phyloP scores from a whole-genome alignment of 2,329 filamentous ascomycete genomes.

The Berkeleyomyces basicola region DNA sequence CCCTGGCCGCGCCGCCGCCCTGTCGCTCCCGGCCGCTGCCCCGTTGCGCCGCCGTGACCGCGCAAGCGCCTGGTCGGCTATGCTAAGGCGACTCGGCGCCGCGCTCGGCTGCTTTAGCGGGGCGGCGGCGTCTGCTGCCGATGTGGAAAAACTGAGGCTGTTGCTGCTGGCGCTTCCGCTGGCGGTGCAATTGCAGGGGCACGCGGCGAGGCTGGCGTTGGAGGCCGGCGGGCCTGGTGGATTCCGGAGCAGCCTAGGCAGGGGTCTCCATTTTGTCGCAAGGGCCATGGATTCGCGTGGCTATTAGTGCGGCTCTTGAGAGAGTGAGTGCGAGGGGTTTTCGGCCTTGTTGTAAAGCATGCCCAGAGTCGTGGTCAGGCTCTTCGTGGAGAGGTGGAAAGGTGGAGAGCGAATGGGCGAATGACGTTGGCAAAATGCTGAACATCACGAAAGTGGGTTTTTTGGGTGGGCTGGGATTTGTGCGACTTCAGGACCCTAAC shows the following conservation, averaged over 20 bases:
- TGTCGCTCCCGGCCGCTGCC: not conserved
- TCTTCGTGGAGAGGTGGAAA: not conserved
- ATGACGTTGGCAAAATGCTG: not conserved
- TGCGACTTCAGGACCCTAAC: not conserved
- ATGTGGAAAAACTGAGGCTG: not conserved
- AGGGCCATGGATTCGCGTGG: constrained; percentile 14
- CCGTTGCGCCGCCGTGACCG: not conserved
- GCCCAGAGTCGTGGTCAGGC: not conserved
- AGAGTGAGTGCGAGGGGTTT: not conserved
- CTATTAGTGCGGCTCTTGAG: not conserved
- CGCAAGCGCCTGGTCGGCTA: not conserved
- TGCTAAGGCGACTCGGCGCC: too few relatives aligned
- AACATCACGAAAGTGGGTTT: not conserved
- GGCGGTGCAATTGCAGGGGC: not conserved
- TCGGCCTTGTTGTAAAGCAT: not conserved
- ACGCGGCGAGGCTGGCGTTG: not conserved
- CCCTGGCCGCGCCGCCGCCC: not conserved
- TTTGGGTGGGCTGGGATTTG: not conserved
- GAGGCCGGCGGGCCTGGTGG: not conserved
- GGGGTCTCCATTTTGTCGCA: constrained; percentile 17
- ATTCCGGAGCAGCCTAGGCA: constrained; percentile 2
- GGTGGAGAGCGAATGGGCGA: not conserved
- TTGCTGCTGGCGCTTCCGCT: not conserved
- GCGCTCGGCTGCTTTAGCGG: not conserved
- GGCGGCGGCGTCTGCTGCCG: not conserved